These are phyloP conservation scores for Saussurea involucrata DNA, from an alignment of 129 eudicot genomes.

Conservation along the genomic window DNA sequence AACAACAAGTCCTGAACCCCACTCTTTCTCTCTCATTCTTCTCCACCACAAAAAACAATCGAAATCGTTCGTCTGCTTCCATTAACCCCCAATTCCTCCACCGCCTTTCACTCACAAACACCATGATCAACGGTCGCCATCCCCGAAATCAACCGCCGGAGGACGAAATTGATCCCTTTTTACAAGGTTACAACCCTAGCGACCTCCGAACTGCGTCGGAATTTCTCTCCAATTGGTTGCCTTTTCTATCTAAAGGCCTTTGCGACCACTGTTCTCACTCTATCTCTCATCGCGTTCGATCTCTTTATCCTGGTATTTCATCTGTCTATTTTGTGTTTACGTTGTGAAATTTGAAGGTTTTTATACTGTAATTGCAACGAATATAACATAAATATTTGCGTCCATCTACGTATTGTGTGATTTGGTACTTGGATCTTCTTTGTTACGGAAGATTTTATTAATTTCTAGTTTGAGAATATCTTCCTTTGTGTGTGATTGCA, in stretches of 20 bases:
- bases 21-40: neutral
- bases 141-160: slow-evolving; percentile 7
- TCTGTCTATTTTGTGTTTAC: neutral
- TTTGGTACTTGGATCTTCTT: neutral
- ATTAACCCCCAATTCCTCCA: neutral
- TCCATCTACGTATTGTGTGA: neutral
- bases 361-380: neutral
- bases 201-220: slow-evolving; percentile 76
- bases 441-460: neutral
- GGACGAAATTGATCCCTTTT: slow-evolving; percentile 47
- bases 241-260: slow-evolving; percentile 69
- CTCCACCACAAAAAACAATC: slow-evolving; percentile 2
- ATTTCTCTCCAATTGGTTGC: slow-evolving; percentile 76
- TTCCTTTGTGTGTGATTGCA: neutral
- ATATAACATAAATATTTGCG: neutral
- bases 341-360: neutral
- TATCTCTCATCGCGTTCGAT: slow-evolving; percentile 59
- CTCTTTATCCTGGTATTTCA: slow-evolving; percentile 40
- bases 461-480: neutral
- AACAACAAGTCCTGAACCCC: neutral
- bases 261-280: slow-evolving; percentile 52
- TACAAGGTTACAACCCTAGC: slow-evolving; percentile 45
- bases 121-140: slow-evolving; percentile 30
- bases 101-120: neutral
- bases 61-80: neutral